Evolutionary conservation across 2,329 filamentous ascomycete genomes (phyloP).

Genomic region (Calonectria pseudoturangicola): DNA sequence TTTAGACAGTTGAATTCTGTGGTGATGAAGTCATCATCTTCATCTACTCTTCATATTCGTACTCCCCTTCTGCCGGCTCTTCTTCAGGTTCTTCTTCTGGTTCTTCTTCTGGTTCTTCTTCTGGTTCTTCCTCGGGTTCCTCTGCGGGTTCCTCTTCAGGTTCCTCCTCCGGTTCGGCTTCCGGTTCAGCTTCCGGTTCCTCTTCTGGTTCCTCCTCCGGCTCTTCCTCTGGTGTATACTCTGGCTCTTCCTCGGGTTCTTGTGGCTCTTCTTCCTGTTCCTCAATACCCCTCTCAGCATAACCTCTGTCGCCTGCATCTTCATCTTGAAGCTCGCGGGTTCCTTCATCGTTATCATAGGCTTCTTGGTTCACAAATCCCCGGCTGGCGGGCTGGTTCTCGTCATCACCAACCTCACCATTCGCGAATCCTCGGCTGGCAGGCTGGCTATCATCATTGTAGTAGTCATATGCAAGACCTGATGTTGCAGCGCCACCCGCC

Average conservation of each 20-base stretch:
- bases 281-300: neutral
- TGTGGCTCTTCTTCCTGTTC: neutral
- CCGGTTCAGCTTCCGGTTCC: conserved; percentile 56
- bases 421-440: conserved; percentile 12
- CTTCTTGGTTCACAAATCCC: neutral
- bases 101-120: neutral
- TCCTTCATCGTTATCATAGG: neutral
- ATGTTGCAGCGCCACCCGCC: neutral
- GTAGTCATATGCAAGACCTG: neutral
- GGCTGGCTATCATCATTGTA: conserved; percentile 14
- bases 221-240: conserved; percentile 18
- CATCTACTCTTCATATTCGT: conserved; percentile 9
- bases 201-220: conserved; percentile 19
- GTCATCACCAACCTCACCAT: neutral
- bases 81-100: neutral
- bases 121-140: conserved; percentile 6
- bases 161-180: conserved; percentile 12
- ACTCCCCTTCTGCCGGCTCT: neutral
- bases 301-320: neutral
- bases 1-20: too few species aligned
- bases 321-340: neutral
- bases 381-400: conserved; percentile 19
- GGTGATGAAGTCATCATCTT: neutral
- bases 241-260: conserved; percentile 14
- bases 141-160: neutral